These are phyloP conservation scores for Pseudodiploospora longispora DNA, from an alignment of 2,329 filamentous ascomycete genomes.

Conservation along the genomic window DNA sequence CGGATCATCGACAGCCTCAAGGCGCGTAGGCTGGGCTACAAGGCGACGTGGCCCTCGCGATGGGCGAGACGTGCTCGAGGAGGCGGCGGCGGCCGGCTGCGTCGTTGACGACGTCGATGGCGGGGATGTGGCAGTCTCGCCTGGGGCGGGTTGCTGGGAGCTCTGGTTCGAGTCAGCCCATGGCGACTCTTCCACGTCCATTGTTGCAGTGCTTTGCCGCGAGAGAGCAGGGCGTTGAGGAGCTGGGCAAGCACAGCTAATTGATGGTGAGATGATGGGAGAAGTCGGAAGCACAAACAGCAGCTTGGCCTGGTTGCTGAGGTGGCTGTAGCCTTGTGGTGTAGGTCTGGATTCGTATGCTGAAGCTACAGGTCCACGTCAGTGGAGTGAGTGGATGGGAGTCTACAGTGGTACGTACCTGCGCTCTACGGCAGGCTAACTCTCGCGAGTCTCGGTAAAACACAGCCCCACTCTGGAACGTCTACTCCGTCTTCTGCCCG, in stretches of 20 bases:
- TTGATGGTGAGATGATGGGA: not conserved
- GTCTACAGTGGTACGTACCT: no score
- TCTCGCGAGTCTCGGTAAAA: no score
- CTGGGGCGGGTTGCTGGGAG: slow-evolving; percentile 22
- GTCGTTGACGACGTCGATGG: slow-evolving; percentile 18
- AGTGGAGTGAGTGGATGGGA: no score
- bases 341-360: no score
- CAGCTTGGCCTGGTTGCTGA: slow-evolving; percentile 1
- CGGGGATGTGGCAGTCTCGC: slow-evolving; percentile 22
- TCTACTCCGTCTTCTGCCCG: no score
- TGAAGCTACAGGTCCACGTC: no score
- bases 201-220: slow-evolving; percentile 15
- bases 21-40: slow-evolving; percentile 66
- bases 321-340: no score
- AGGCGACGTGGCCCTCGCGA: slow-evolving; percentile 52
- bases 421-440: no score
- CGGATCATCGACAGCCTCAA: slow-evolving; percentile 70
- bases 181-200: slow-evolving; percentile 46
- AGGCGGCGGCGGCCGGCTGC: slow-evolving; percentile 20
- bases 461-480: no score
- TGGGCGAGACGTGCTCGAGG: slow-evolving; percentile 29
- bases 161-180: slow-evolving; percentile 41
- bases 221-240: no score
- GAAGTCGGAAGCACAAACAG: not conserved
- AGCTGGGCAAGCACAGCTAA: not conserved